A percentile compares a stretch with the other conserved stretches of the same genome.
These are phyloP conservation scores for Neospermospora avenae DNA, from an alignment of 2,329 filamentous ascomycete genomes.

Conservation along the genomic window DNA sequence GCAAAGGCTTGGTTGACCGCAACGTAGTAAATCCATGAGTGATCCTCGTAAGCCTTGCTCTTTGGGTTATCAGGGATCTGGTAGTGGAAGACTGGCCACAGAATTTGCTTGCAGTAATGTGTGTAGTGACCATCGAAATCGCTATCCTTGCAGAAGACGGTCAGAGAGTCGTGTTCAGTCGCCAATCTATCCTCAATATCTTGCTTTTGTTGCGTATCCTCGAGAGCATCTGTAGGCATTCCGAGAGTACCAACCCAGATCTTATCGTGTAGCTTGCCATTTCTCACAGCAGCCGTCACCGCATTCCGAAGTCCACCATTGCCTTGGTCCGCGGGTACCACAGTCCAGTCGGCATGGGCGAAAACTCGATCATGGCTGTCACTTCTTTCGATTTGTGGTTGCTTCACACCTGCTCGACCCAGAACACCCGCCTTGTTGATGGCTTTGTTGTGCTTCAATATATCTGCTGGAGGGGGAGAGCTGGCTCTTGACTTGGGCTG, in stretches of 20 bases:
- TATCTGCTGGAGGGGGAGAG: slow-evolving; percentile 70
- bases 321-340: slow-evolving; percentile 83
- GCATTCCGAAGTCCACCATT: slow-evolving; percentile 92
- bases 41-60: slow-evolving; percentile 96
- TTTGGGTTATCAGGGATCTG: slow-evolving; percentile 97
- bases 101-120: slow-evolving; percentile 95
- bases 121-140: slow-evolving; percentile 94
- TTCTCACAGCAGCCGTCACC: slow-evolving; percentile 70
- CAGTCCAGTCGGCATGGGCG: slow-evolving; percentile 74
- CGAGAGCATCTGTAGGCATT: slow-evolving; percentile 86
- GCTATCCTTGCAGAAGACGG: slow-evolving; percentile 83
- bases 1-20: slow-evolving; percentile 92
- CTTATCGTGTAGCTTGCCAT: slow-evolving; percentile 67
- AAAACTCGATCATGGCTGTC: slow-evolving; percentile 68
- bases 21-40: slow-evolving; percentile 94
- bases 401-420: slow-evolving; percentile 54
- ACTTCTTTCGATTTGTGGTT: slow-evolving; percentile 53
- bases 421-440: slow-evolving; percentile 56
- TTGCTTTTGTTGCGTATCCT: slow-evolving; percentile 68
- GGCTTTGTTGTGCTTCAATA: slow-evolving; percentile 64
- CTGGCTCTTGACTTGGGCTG: slow-evolving; percentile 76
- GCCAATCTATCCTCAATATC: slow-evolving; percentile 81
- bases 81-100: slow-evolving; percentile 98
- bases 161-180: slow-evolving; percentile 76
- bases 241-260: slow-evolving; percentile 92